Base-by-base conservation (phyloP, 2,329 filamentous ascomycete species). In the Phyllosticta citribraziliensis region DNA sequence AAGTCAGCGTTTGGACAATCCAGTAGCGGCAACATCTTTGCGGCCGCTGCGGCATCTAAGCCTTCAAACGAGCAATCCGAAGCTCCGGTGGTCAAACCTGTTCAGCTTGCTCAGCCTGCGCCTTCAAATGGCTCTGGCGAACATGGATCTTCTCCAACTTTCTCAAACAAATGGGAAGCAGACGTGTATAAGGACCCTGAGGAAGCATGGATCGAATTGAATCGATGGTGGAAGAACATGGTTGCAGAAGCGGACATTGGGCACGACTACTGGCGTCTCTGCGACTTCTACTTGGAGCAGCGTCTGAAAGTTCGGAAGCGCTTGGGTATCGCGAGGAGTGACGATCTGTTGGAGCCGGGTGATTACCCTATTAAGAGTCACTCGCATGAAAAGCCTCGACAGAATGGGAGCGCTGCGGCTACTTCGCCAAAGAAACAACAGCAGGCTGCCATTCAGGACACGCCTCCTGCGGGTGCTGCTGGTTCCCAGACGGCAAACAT, bases 401-500 rank as follows among this genome's bases (percentile, higher is more conserved):
- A n/a, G 6, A 59, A 55, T 50, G 58, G 35, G 2, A 19, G 17
- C 6, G 8, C 11, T 24, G 53, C 22, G 17, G 55, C 47, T 17
- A 55, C 27, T 24, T 56, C 59, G n/a, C 40, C 59, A 5, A 61
- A 61, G 55, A 61, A 61, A 30, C 40, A 40, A 14, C 52, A 57
- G 22, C 19, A 3, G 9, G 22, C 35, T 22, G 12, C 53, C 17
- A 56, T n/a, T 25, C 53, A 60, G n/a, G 33, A 30, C 17, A 50
- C 40, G 22, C 22, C 22, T 8, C 30, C 27, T 50, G 25, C 3
- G 24, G 27, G 30, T 27, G 12, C 17, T n/a, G 47, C 27, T 10
- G 52, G 60, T 25, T 62, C 60, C 11, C 52, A 55, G 22, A 62
- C 60, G 5, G 56, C 60, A 10, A 62, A 62, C 24, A 55, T 62